Conservation (phyloP, 2,329 filamentous ascomycete genomes). For the Exophiala oligosperma region DNA sequence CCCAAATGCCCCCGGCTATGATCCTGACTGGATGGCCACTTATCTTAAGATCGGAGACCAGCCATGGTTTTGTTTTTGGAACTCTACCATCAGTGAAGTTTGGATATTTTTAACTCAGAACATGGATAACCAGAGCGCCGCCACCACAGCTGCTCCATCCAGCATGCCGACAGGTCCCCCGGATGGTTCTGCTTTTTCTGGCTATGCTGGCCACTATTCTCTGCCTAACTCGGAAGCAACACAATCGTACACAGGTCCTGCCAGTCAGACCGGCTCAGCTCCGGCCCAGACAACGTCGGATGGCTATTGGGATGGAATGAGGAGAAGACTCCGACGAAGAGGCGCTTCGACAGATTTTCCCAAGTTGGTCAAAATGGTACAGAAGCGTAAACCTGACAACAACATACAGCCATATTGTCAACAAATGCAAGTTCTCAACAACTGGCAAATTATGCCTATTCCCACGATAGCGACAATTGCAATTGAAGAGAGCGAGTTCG, state of each 20-base stretch:
- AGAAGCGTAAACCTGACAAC: constrained; percentile 55
- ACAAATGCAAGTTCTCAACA: constrained; percentile 60
- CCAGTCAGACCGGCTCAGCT: constrained; percentile 28
- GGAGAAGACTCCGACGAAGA: constrained; percentile 25
- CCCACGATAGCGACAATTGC: constrained; percentile 22
- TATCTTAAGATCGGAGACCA: constrained; percentile 55
- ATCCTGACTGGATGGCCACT: constrained; percentile 39
- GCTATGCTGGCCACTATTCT: background rate
- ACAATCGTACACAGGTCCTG: constrained; percentile 12
- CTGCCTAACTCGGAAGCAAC: background rate
- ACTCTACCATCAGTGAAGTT: constrained; percentile 64
- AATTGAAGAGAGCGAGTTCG: constrained; percentile 26
- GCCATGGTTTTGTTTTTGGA: constrained; percentile 72
- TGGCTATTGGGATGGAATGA: constrained; percentile 22
- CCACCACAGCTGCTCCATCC: constrained; percentile 18
- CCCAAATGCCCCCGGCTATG: constrained; percentile 24
- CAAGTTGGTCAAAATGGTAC: constrained; percentile 65
- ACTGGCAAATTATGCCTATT: constrained; percentile 46
- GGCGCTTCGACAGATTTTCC: constrained; percentile 43
- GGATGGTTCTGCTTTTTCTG: background rate
- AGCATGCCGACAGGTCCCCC: constrained; percentile 17
- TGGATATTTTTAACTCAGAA: constrained; percentile 65
- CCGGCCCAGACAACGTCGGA: constrained; percentile 19
- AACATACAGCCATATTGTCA: constrained; percentile 57
- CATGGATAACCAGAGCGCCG: constrained; percentile 35